Base-by-base conservation (phyloP, 345 rosid species). In the Dimocarpus longan region DNA sequence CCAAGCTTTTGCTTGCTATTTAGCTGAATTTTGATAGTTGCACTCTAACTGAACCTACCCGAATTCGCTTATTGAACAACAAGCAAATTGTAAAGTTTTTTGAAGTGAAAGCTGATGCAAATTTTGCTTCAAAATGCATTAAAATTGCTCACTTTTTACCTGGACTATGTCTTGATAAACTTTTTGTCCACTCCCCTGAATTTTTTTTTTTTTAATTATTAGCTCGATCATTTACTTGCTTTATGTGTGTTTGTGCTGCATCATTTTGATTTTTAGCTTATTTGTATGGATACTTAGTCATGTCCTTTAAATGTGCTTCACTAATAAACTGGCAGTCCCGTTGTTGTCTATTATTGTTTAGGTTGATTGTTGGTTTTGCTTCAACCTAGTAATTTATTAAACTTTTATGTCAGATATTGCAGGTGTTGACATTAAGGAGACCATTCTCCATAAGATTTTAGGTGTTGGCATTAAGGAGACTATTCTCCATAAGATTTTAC, bases 351-450 rank as follows among this genome's bases (percentile, higher is more conserved):
- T 28, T 66, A 6, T 64, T 57, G 1, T 42, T 13, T 74, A 18
- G 11, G 22, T 43, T 28, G 8, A 13, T 42, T 59, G 16, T 66
- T 48, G 5, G 57, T 70, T 65, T 54, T 10, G 57, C 60, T 79
- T 68, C 21, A 13, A 37, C 5, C 22, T 43, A 57, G 82, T 42
- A 69, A 37, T 15, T 63, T 3, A 66, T 80, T 57, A 3, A 74
- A 64, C 2, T 81, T 26, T 26, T 42, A 37, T 82, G 66, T 77
- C 63, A 78, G 70, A 62, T 82, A 10, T 80, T 78, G 44, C 84
- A 96, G 98, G 99, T 94, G 65, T 80, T 96, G 90, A 98, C 99
- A 26, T 82, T 96, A 79, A 90, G 99, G 82, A 88, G 98, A 80
- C 97, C 99, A 0, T 82, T 96, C 91, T n/a, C n/a, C n/a, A n/a